These are phyloP conservation scores for Bothriochloa decipiens DNA, from an alignment of 176 grass and related monocot genomes.

Conservation along the genomic window DNA sequence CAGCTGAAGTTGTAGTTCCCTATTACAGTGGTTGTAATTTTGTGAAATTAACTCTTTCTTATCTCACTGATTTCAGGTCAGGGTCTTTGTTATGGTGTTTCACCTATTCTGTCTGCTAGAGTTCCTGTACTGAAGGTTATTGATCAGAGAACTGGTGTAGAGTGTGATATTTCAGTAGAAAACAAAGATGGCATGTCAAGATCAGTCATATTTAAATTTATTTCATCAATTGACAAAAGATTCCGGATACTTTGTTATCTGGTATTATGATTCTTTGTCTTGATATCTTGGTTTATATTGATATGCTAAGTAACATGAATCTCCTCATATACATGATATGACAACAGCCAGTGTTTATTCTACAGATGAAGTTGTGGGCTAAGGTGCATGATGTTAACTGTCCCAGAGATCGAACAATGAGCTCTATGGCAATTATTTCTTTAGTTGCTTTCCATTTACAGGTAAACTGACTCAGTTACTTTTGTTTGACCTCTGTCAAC, in stretches of 20 bases:
- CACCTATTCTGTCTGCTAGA: constrained; percentile 67
- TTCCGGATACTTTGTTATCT: constrained; percentile 89
- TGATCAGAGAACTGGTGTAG: constrained; percentile 66
- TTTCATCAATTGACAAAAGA: constrained; percentile 85
- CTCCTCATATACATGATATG: constrained; percentile 22
- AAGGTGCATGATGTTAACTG: constrained; percentile 74
- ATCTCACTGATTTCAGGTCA: constrained; percentile 51
- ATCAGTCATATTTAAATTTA: constrained; percentile 68
- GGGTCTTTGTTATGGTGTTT: constrained; percentile 64
- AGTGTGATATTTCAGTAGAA: constrained; percentile 95
- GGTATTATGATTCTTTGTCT: constrained; percentile 59
- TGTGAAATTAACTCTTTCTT: constrained; percentile 8
- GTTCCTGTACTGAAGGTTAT: constrained; percentile 90
- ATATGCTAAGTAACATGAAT: constrained; percentile 24
- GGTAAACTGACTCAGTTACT: constrained; percentile 52
- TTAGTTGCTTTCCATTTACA: constrained; percentile 99
- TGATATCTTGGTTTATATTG: constrained; percentile 21
- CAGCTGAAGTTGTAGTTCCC: background rate
- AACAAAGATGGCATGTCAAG: constrained; percentile 97
- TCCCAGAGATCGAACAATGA: constrained; percentile 87
- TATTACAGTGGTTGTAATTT: background rate
- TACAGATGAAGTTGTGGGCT: constrained; percentile 92
- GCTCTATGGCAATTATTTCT: constrained; percentile 93
- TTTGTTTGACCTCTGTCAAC: constrained; percentile 18
- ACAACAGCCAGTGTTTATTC: constrained; percentile 36